These are phyloP conservation scores for Verticillium longisporum DNA, from an alignment of 2,329 filamentous ascomycete species.

Conservation along the genomic window DNA sequence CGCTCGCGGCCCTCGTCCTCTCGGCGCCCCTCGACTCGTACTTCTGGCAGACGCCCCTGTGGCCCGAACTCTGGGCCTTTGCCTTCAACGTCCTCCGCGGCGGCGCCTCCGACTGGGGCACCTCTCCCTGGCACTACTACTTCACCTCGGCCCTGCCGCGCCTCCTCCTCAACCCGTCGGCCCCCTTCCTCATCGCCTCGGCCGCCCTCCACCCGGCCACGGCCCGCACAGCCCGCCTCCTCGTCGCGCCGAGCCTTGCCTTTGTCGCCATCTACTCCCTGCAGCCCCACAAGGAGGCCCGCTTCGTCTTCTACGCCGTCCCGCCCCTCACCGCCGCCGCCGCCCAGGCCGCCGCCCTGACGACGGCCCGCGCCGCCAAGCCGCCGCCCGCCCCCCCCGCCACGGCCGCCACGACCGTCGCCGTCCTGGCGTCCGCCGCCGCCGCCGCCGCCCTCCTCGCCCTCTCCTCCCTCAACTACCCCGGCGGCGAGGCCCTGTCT, in stretches of 20 bases:
- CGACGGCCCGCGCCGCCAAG: constrained; percentile 62
- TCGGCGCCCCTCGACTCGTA: constrained; percentile 80
- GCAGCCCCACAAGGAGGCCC: constrained; percentile 92
- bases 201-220: constrained; percentile 43
- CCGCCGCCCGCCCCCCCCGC: constrained; percentile 39
- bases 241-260: constrained; percentile 59
- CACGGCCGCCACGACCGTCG: constrained; percentile 44
- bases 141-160: constrained; percentile 75
- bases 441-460: constrained; percentile 63
- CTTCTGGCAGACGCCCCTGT: constrained; percentile 83
- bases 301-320: constrained; percentile 86
- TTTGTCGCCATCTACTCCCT: constrained; percentile 79
- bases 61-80: constrained; percentile 88
- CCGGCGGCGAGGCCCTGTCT: constrained; percentile 72
- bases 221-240: constrained; percentile 30
- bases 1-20: constrained; percentile 56
- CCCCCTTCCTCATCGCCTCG: constrained; percentile 47
- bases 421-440: constrained; percentile 52
- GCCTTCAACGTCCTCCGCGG: constrained; percentile 85
- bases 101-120: constrained; percentile 81
- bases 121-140: constrained; percentile 80
- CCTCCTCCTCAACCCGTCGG: constrained; percentile 73
- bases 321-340: constrained; percentile 75
- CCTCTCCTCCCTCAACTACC: constrained; percentile 86
- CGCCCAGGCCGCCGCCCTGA: constrained; percentile 63